Percentiles rank a stretch among this genome's conserved stretches.
Conservation (phyloP, 2,329 filamentous ascomycete species). For the Ophiobolus disseminans region DNA sequence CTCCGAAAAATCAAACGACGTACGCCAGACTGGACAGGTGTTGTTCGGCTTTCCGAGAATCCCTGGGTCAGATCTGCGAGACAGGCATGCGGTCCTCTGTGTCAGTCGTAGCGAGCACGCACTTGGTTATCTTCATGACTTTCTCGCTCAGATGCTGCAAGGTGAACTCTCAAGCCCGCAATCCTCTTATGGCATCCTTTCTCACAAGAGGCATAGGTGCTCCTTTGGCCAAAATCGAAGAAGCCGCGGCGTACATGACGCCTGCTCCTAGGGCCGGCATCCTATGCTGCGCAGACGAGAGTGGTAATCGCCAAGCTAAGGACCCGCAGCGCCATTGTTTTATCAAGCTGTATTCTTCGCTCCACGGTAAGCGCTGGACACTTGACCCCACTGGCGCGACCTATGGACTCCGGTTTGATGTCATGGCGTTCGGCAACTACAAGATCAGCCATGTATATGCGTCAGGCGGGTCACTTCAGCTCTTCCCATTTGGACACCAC, state of each 20-base stretch:
- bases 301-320: background rate
- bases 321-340: background rate
- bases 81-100: background rate
- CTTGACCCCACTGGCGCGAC: background rate
- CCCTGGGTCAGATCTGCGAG: background rate
- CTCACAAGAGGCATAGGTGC: background rate
- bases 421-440: background rate
- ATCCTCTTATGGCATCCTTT: no score
- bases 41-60: background rate
- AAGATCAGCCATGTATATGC: background rate
- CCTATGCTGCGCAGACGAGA: background rate
- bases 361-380: background rate
- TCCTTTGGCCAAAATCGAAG: background rate
- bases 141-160: background rate
- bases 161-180: background rate
- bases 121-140: background rate
- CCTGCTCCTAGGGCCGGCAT: background rate
- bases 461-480: background rate
- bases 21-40: no score
- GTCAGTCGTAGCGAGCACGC: background rate
- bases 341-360: background rate
- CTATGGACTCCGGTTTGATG: background rate
- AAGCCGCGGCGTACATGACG: background rate
- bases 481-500: background rate
- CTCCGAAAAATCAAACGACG: background rate